Evolutionary conservation across 495 filamentous ascomycete genomes (phyloP).

Genomic region (Aspergillus hancockii): DNA sequence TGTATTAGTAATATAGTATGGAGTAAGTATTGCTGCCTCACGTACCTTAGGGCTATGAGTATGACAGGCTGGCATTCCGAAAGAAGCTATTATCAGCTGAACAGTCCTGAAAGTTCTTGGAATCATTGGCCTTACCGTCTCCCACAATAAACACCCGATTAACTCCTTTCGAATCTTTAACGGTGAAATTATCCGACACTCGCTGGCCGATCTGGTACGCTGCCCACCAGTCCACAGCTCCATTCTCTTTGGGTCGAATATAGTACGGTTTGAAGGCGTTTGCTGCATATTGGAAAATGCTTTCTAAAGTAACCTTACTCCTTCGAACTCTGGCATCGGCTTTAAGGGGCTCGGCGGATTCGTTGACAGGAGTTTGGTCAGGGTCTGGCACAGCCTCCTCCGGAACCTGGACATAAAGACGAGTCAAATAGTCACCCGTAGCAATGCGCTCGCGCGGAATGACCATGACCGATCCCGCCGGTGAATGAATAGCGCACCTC

Average conservation of each 20-base stretch:
- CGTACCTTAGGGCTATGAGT: conserved; percentile 69
- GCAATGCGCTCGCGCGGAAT: conserved; percentile 65
- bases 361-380: conserved; percentile 20
- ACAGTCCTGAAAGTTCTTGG: not conserved
- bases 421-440: conserved; percentile 59
- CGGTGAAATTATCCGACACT: conserved; percentile 65
- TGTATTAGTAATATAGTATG: conserved; percentile 4
- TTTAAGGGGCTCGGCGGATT: conserved; percentile 15
- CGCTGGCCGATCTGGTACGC: conserved; percentile 72
- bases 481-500: conserved; percentile 67
- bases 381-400: conserved; percentile 30
- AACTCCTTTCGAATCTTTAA: conserved; percentile 49
- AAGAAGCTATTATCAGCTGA: conserved; percentile 2
- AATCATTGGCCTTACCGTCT: conserved; percentile 46
- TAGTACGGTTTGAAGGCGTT: conserved; percentile 49
- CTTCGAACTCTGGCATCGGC: conserved; percentile 35
- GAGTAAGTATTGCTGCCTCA: not conserved
- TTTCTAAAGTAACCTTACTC: conserved; percentile 40
- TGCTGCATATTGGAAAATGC: conserved; percentile 43
- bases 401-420: conserved; percentile 63
- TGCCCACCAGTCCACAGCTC: conserved; percentile 63
- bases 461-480: conserved; percentile 66
- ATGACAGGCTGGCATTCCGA: conserved; percentile 43
- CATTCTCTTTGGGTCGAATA: conserved; percentile 40
- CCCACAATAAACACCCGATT: conserved; percentile 66